Conservation (phyloP, 805 yeast species). For the Ascoidea asiatica region DNA sequence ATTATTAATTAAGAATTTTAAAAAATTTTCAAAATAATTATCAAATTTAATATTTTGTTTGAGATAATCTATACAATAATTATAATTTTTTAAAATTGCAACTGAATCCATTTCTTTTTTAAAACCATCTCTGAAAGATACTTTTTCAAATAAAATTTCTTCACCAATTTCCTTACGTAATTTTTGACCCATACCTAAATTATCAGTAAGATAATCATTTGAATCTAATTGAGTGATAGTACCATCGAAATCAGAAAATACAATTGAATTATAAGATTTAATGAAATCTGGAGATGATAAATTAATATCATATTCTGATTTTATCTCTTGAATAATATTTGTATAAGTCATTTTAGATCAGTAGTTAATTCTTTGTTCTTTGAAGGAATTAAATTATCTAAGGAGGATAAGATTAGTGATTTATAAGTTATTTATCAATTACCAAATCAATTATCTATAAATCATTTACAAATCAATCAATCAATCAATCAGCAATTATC, state of each 20-base stretch:
- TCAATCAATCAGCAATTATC: too few species aligned
- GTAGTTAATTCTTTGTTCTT: too few species aligned
- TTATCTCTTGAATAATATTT: too few species aligned
- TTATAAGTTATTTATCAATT: too few species aligned
- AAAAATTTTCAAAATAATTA: constrained; percentile 79
- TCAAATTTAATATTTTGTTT: constrained; percentile 62
- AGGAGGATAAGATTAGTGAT: too few species aligned
- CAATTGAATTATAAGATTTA: constrained; percentile 43
- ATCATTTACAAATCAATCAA: too few species aligned
- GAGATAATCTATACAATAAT: constrained; percentile 64
- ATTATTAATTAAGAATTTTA: constrained; percentile 60
- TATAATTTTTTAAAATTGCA: constrained; percentile 50
- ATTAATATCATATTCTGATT: too few species aligned
- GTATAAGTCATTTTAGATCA: too few species aligned
- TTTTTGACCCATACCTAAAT: constrained; percentile 70
- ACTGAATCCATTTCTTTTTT: constrained; percentile 66
- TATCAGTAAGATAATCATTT: constrained; percentile 83
- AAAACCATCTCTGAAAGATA: constrained; percentile 74
- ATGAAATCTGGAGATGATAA: too few species aligned
- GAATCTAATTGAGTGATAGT: constrained; percentile 84
- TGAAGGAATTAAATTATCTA: too few species aligned
- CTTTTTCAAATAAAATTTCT: constrained; percentile 53
- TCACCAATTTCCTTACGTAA: constrained; percentile 57
- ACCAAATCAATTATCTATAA: too few species aligned
- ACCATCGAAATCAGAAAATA: constrained; percentile 97